Evolutionary conservation across 2,329 filamentous ascomycete species (phyloP), one percentile per base, ranked within the genome.

Genomic region (Dothideomycetes sp.): DNA sequence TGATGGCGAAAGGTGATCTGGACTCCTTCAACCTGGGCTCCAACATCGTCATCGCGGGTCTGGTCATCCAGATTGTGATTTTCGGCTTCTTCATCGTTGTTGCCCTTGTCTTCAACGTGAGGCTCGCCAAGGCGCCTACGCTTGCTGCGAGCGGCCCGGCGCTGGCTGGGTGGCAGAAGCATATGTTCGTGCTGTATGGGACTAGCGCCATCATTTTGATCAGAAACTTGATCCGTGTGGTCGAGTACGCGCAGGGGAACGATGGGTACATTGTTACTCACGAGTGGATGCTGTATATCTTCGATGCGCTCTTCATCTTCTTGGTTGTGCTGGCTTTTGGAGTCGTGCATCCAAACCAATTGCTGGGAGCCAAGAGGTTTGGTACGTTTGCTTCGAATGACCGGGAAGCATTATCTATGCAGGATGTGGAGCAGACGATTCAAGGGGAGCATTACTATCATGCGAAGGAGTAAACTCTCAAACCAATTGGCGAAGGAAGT

Each of bases 11-110:
- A 2, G 52, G 56, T 0, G 52, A 52, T 1, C 51, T 54, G 27
- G 44, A 59, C 55, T 46, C 33, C 17, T 55, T 47, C 10, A 52
- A 63, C 18, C 55, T 47, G 4, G 62, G 64, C 38, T 54, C 65
- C 24, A 57, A 59, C 40, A 57, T 73, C 39, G 61, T 73, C 31
- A 52, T 73, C 15, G 61, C 50, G 5, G 70, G 70, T 2, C 57
- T 75, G 4, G 55, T 65, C 12, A 51, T 73, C 30, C 70, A 75
- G 45, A 57, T 73, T 41, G 36, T 61, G 40, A 68, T 69, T 48
- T 73, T 74, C 50, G 55, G 61, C 10, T 60, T 70, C 40, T 74
- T 74, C 57, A 60, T 66, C 43, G 15, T 56, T 19, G 43, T 49
- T 12, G 52, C 49, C 4, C 42, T 44, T 2, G 34, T 58, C 37